Evolutionary conservation across 495 filamentous ascomycete genomes (phyloP).

Genomic region (Aspergillus asperescens): DNA sequence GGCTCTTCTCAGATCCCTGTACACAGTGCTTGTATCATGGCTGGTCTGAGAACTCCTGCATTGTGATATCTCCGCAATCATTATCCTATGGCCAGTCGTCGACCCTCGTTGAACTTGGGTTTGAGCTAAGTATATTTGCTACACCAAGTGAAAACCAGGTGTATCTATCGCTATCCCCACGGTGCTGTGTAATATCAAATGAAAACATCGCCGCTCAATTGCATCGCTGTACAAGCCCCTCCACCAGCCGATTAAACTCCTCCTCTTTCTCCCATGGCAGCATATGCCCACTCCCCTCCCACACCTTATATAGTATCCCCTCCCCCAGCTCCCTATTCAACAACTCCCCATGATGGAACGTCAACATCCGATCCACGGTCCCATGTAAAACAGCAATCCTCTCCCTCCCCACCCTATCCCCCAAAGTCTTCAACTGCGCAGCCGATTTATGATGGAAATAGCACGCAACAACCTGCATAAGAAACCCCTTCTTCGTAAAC

Average conservation of each 20-base stretch:
- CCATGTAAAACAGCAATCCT: slow-evolving; percentile 73
- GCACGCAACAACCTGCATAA: slow-evolving; percentile 72
- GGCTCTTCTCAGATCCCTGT: too few species aligned
- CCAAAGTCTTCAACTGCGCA: slow-evolving; percentile 57
- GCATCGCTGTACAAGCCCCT: slow-evolving; percentile 41
- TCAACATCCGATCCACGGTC: slow-evolving; percentile 68
- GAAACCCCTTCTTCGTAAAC: slow-evolving; percentile 61
- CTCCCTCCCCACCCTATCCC: slow-evolving; percentile 60
- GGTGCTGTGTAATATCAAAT: too few species aligned
- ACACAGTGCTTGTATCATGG: too few species aligned
- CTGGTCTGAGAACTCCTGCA: too few species aligned
- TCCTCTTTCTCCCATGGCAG: slow-evolving; percentile 56
- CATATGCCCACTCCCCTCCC: slow-evolving; percentile 66
- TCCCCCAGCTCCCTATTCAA: slow-evolving; percentile 48
- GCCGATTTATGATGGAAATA: slow-evolving; percentile 71
- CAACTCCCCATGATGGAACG: slow-evolving; percentile 55
- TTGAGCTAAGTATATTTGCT: too few species aligned
- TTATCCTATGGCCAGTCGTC: too few species aligned
- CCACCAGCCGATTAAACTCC: slow-evolving; percentile 56
- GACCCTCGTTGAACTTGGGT: too few species aligned
- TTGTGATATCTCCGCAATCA: too few species aligned
- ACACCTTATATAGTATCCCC: slow-evolving; percentile 47
- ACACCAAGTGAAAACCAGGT: too few species aligned
- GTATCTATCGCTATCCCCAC: too few species aligned
- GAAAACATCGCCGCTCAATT: background rate